These are phyloP conservation scores for Phialocephala subalpina DNA, from an alignment of 2,329 filamentous ascomycete genomes.

Conservation along the genomic window DNA sequence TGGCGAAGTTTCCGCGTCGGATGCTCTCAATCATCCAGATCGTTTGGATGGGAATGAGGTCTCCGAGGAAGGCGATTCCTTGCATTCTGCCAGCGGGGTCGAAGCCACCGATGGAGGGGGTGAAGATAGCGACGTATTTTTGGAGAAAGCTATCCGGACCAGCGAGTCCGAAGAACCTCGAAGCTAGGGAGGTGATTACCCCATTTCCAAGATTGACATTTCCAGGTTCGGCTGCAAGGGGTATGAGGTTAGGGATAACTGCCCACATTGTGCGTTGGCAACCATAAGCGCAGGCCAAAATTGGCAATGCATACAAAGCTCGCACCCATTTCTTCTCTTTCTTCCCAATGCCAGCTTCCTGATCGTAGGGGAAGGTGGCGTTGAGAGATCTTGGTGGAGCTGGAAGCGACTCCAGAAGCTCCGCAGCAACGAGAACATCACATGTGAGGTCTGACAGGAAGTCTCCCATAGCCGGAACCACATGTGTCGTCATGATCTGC, in stretches of 20 bases:
- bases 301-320: conserved; percentile 35
- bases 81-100: conserved; percentile 35
- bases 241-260: conserved; percentile 9
- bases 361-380: conserved; percentile 42
- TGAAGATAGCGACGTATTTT: conserved; percentile 35
- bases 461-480: conserved; percentile 32
- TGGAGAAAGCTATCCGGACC: conserved; percentile 32
- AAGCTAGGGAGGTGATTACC: conserved; percentile 8
- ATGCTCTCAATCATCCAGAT: conserved; percentile 43
- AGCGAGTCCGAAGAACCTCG: conserved; percentile 29
- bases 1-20: conserved; percentile 41
- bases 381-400: conserved; percentile 33
- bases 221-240: not conserved
- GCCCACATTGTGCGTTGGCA: conserved; percentile 29
- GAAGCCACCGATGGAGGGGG: conserved; percentile 29
- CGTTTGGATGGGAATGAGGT: conserved; percentile 40
- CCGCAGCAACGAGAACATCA: conserved; percentile 36
- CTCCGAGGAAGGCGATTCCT: conserved; percentile 37
- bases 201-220: too few species aligned
- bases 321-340: conserved; percentile 37
- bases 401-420: conserved; percentile 43
- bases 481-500: conserved; percentile 32
- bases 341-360: conserved; percentile 38
- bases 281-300: conserved; percentile 27
- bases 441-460: conserved; percentile 32